A percentile compares a stretch with the other conserved stretches of the same genome.
Conservation (phyloP, 73 alveolate genomes). For the Paramecium caudatum region DNA sequence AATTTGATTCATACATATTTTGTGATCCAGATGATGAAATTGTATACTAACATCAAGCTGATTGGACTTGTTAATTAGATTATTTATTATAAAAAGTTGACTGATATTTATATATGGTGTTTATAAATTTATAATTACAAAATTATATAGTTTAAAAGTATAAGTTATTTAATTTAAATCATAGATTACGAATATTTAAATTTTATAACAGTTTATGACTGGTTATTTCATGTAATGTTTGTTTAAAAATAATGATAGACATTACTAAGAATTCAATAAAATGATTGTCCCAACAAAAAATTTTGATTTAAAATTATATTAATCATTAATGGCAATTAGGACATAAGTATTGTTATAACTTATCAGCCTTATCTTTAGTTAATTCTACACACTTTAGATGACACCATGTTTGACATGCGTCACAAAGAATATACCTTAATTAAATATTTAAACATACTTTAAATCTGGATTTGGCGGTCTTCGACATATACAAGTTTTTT, state of each 20-base stretch:
- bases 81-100: background rate
- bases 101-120: background rate
- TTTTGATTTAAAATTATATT: too few species aligned
- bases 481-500: constrained; percentile 27
- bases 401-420: constrained; percentile 51
- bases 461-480: constrained; percentile 69
- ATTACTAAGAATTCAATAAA: too few species aligned
- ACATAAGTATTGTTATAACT: background rate
- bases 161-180: background rate
- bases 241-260: too few species aligned
- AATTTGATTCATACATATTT: constrained; percentile 56
- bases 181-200: too few species aligned
- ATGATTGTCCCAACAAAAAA: too few species aligned
- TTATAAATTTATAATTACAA: background rate
- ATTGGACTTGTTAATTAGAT: constrained; percentile 47
- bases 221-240: too few species aligned
- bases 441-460: constrained; percentile 23
- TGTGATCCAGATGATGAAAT: constrained; percentile 23
- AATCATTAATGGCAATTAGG: constrained; percentile 32
- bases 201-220: background rate
- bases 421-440: constrained; percentile 52
- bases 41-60: background rate
- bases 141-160: too few species aligned
- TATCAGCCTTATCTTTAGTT: constrained; percentile 55
- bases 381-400: constrained; percentile 41